phyloP scores from a whole-genome alignment of 129 eudicot genomes.

The Solidago caesia region DNA sequence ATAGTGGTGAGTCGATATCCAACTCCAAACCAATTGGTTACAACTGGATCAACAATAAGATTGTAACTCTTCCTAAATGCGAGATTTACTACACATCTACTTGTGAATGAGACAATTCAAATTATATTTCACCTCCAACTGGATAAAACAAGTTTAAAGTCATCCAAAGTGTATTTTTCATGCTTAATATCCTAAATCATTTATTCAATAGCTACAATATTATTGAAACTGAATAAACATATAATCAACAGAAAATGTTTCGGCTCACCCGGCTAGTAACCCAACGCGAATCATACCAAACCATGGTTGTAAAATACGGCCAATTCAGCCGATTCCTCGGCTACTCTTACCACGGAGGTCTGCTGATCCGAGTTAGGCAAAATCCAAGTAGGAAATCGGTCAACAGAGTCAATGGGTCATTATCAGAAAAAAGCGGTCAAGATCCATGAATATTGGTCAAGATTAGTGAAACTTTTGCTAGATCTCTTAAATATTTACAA shows the following conservation, averaged over 20 bases:
- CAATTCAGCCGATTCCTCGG: no score
- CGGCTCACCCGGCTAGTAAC: no score
- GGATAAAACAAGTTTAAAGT: neutral
- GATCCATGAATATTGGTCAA: no score
- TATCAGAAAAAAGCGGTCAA: no score
- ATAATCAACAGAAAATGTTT: neutral
- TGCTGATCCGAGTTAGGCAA: no score
- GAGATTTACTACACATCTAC: neutral
- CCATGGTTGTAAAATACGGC: no score
- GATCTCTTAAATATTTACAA: no score
- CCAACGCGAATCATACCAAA: no score
- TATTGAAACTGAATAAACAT: neutral
- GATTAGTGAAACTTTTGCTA: no score
- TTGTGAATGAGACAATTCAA: neutral
- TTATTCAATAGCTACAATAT: neutral
- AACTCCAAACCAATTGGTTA: conserved; percentile 3
- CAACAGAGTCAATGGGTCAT: no score
- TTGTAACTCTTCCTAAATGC: neutral
- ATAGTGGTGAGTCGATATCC: conserved; percentile 9
- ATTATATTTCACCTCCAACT: neutral
- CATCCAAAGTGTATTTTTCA: neutral
- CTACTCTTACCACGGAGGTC: no score
- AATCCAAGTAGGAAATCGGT: no score
- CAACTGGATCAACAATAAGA: neutral
- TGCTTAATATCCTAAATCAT: neutral